phyloP scores from a whole-genome alignment of 2,329 filamentous ascomycete genomes.

The Aureobasidium sp. region DNA sequence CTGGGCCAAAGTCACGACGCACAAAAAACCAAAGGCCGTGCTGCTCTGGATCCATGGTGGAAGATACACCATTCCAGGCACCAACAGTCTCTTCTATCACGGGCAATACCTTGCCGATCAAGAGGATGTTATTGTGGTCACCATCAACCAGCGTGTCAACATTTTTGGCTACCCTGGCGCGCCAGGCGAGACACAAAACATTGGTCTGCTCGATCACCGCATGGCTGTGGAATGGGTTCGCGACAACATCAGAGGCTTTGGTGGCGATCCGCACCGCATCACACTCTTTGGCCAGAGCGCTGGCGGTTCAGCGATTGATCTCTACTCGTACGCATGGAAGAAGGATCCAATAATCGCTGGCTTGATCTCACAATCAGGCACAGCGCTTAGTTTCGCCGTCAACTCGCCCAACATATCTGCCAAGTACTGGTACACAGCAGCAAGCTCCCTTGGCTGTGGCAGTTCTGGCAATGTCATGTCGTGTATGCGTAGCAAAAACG shows the following conservation, averaged over 20 bases:
- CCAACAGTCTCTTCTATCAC: background rate
- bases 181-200: constrained; percentile 22
- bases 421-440: constrained; percentile 37
- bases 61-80: background rate
- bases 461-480: constrained; percentile 20
- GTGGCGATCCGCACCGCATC: constrained; percentile 28
- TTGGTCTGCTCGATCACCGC: constrained; percentile 31
- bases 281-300: constrained; percentile 34
- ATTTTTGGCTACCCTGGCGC: background rate
- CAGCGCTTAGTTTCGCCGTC: constrained; percentile 35
- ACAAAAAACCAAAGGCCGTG: background rate
- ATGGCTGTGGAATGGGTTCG: constrained; percentile 32
- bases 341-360: constrained; percentile 31
- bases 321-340: constrained; percentile 26
- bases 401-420: constrained; percentile 29
- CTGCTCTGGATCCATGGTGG: background rate
- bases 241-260: constrained; percentile 28
- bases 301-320: constrained; percentile 17
- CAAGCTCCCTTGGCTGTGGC: constrained; percentile 32
- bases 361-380: constrained; percentile 31
- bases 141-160: constrained; percentile 7
- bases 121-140: background rate
- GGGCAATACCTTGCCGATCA: background rate
- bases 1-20: background rate
- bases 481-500: constrained; percentile 18